Conservation (phyloP, 345 rosid species). For the Orychophragmus violaceus region DNA sequence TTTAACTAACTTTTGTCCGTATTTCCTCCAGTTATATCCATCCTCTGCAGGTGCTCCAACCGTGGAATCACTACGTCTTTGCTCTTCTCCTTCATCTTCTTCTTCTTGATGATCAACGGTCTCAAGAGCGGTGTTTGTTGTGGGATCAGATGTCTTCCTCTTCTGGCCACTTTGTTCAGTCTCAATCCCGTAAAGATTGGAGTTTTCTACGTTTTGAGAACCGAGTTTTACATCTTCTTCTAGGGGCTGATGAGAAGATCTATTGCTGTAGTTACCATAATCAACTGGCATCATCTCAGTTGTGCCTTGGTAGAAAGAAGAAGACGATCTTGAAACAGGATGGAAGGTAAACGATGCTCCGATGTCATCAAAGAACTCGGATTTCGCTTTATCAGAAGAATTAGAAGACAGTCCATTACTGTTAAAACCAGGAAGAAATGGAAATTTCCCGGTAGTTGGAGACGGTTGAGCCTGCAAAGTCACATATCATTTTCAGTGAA, state of each 20-base stretch:
- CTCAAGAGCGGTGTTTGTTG: slow-evolving; percentile 35
- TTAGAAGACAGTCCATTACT: slow-evolving; percentile 31
- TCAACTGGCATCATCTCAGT: slow-evolving; percentile 39
- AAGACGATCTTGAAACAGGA: slow-evolving; percentile 45
- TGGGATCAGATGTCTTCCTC: slow-evolving; percentile 30
- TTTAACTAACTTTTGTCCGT: slow-evolving; percentile 92
- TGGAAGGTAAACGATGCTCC: slow-evolving; percentile 73
- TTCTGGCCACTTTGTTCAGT: slow-evolving; percentile 33
- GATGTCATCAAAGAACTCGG: slow-evolving; percentile 50
- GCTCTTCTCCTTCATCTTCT: slow-evolving; percentile 68
- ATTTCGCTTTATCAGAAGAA: slow-evolving; percentile 47
- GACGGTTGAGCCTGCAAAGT: slow-evolving; percentile 75
- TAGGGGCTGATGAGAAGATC: slow-evolving; percentile 31
- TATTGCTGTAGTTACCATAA: slow-evolving; percentile 37
- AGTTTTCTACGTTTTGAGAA: slow-evolving; percentile 35
- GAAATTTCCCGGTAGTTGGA: slow-evolving; percentile 84
- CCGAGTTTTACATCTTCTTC: slow-evolving; percentile 37
- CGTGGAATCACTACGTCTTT: slow-evolving; percentile 46
- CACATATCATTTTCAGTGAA: background rate
- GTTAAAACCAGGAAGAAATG: slow-evolving; percentile 47
- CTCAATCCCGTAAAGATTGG: no score
- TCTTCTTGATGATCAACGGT: slow-evolving; percentile 52
- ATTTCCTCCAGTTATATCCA: slow-evolving; percentile 95
- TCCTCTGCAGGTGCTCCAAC: slow-evolving; percentile 73
- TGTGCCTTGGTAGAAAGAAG: slow-evolving; percentile 46